phyloP scores from a whole-genome alignment of 345 rosid genomes.

The Litchi chinensis region DNA sequence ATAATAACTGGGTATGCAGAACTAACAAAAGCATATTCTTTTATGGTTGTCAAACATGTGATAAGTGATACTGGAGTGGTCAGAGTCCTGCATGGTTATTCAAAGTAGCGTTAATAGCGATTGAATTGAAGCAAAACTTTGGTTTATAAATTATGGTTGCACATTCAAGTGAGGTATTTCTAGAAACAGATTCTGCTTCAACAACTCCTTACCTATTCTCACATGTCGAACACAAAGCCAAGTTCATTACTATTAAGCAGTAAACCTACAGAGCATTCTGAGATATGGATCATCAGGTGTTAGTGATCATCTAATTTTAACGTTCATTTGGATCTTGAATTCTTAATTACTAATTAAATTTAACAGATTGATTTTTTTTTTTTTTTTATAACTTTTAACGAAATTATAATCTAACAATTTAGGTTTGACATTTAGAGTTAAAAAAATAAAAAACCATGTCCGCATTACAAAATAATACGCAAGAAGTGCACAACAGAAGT shows the following conservation, averaged over 20 bases:
- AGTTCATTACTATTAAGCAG: too few relatives aligned
- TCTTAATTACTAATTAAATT: too few relatives aligned
- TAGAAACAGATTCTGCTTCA: background rate
- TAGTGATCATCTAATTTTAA: too few relatives aligned
- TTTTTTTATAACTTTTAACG: too few relatives aligned
- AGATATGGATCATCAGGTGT: too few relatives aligned
- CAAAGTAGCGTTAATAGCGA: background rate
- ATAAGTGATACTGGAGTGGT: constrained; percentile 77
- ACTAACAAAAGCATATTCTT: constrained; percentile 68
- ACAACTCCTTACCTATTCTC: background rate
- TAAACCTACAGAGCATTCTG: too few relatives aligned
- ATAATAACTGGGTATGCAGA: constrained; percentile 89
- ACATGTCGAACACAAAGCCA: too few relatives aligned
- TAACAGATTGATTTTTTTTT: too few relatives aligned
- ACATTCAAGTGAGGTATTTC: background rate
- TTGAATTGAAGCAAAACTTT: background rate
- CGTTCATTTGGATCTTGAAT: background rate
- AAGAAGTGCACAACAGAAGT: too few relatives aligned
- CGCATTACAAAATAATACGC: too few relatives aligned
- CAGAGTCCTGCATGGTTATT: constrained; percentile 58
- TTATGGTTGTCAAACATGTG: constrained; percentile 77
- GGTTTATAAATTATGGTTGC: background rate
- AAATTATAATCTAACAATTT: background rate
- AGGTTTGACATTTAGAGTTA: background rate
- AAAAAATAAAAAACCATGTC: too few relatives aligned